Percentiles rank a stretch among this genome's conserved stretches.
Evolutionary conservation across 192 early-diverging fungal species (phyloP).

Genomic region (Thamnidium elegans): DNA sequence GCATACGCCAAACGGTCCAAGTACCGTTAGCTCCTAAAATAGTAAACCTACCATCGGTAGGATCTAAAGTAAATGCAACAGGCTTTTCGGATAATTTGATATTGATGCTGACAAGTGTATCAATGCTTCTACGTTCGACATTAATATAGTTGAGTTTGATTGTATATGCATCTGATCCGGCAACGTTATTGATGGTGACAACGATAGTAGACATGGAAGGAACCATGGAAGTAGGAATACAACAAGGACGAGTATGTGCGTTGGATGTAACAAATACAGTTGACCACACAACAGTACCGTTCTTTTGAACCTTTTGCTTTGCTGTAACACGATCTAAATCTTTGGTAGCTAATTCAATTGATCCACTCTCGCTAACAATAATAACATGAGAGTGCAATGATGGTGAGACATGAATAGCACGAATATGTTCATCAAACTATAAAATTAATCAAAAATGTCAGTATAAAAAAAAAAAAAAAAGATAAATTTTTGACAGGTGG

Average conservation of each 20-base stretch:
- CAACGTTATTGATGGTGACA: conserved; percentile 11
- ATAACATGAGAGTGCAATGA: conserved; percentile 40
- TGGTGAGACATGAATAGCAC: conserved; percentile 42
- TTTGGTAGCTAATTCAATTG: conserved; percentile 40
- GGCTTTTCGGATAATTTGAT: conserved; percentile 19
- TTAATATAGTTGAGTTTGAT: conserved; percentile 41
- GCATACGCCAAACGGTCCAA: conserved; percentile 29
- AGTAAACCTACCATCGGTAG: conserved; percentile 20
- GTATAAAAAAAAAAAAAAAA: not conserved
- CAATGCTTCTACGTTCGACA: conserved; percentile 44
- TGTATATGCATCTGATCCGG: conserved; percentile 8
- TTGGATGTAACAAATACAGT: conserved; percentile 41
- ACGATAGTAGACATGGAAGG: conserved; percentile 40
- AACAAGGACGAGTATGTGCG: conserved; percentile 25
- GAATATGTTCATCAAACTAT: conserved; percentile 47
- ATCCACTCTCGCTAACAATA: conserved; percentile 42
- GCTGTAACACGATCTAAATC: conserved; percentile 43
- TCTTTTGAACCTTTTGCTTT: conserved; percentile 26
- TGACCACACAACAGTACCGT: conserved; percentile 37
- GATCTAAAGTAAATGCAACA: conserved; percentile 25
- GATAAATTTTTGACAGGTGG: not conserved
- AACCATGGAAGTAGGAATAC: conserved; percentile 42
- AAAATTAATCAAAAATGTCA: not conserved
- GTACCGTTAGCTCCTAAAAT: conserved; percentile 16
- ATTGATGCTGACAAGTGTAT: conserved; percentile 36